A percentile compares a stretch with the other conserved stretches of the same genome.
Evolutionary conservation across 1,284 basidiomycete genomes (phyloP).

Genomic region (Leccinum pachyderme): DNA sequence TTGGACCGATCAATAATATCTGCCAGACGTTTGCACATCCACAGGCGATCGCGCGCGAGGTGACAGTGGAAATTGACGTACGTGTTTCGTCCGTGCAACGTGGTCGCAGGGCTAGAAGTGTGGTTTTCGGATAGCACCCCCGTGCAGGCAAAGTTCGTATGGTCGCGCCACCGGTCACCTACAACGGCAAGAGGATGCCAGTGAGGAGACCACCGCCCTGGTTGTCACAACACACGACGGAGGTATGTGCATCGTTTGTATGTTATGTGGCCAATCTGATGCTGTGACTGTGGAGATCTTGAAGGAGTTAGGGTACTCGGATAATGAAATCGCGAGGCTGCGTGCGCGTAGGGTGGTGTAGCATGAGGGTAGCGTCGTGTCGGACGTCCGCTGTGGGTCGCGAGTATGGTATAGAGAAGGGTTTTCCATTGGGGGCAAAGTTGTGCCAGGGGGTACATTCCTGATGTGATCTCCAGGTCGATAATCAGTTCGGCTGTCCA

Average conservation of each 20-base stretch:
- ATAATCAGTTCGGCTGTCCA: constrained; percentile 34
- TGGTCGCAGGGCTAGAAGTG: constrained; percentile 11
- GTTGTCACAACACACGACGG: constrained; percentile 79
- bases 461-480: constrained; percentile 28
- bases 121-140: constrained; percentile 52
- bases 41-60: constrained; percentile 69
- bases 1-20: constrained; percentile 93
- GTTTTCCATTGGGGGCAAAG: constrained; percentile 22
- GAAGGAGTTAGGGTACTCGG: constrained; percentile 66
- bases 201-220: constrained; percentile 78
- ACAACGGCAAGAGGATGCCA: constrained; percentile 81
- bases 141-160: constrained; percentile 83
- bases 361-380: constrained; percentile 13
- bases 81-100: constrained; percentile 25
- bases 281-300: constrained; percentile 48
- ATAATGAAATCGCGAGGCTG: constrained; percentile 53
- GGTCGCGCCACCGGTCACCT: constrained; percentile 82
- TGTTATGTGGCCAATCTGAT: background rate
- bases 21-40: constrained; percentile 89
- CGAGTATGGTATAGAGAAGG: constrained; percentile 23
- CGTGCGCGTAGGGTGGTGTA: constrained; percentile 55
- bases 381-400: constrained; percentile 34
- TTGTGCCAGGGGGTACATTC: constrained; percentile 6
- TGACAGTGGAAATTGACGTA: constrained; percentile 63
- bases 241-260: constrained; percentile 46